Evolutionary conservation across 306 rosid species (phyloP).

Genomic region (Coriaria nepalensis): DNA sequence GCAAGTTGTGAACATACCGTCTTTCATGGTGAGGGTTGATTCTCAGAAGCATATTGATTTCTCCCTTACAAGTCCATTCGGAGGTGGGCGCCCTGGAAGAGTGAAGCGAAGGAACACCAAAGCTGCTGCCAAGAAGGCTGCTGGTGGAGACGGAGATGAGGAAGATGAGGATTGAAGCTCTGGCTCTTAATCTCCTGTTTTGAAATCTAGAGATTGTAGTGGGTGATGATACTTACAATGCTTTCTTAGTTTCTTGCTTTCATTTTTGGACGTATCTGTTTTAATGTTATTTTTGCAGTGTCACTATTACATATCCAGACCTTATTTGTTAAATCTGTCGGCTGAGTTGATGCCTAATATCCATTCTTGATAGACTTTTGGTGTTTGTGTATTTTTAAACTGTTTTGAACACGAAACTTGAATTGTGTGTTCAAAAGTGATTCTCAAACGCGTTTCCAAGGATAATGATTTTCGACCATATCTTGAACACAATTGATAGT

Average conservation of each 20-base stretch:
- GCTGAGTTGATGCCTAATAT: too few species aligned
- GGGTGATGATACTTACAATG: too few species aligned
- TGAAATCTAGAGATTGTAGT: background rate
- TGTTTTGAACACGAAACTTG: too few species aligned
- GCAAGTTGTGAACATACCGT: slow-evolving; percentile 22
- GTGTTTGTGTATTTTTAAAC: too few species aligned
- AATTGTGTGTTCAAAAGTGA: too few species aligned
- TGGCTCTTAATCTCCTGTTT: background rate
- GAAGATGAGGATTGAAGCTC: slow-evolving; percentile 24
- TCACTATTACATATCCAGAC: too few species aligned
- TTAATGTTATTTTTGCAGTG: too few species aligned
- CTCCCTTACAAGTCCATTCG: slow-evolving; percentile 19
- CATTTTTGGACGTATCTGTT: background rate
- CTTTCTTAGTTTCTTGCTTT: background rate
- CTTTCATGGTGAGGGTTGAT: slow-evolving; percentile 20
- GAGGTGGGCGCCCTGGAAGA: slow-evolving; percentile 24
- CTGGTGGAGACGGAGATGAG: slow-evolving; percentile 29
- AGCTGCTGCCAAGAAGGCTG: slow-evolving; percentile 31
- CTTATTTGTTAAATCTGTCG: too few species aligned
- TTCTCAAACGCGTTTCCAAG: too few species aligned
- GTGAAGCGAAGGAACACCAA: slow-evolving; percentile 34
- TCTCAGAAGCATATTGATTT: slow-evolving; percentile 23
- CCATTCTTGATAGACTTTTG: too few species aligned
- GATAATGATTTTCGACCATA: too few species aligned
- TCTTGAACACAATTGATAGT: too few species aligned